These are phyloP conservation scores for Puya raimondii DNA, from an alignment of 176 grass and related monocot species.

Conservation along the genomic window DNA sequence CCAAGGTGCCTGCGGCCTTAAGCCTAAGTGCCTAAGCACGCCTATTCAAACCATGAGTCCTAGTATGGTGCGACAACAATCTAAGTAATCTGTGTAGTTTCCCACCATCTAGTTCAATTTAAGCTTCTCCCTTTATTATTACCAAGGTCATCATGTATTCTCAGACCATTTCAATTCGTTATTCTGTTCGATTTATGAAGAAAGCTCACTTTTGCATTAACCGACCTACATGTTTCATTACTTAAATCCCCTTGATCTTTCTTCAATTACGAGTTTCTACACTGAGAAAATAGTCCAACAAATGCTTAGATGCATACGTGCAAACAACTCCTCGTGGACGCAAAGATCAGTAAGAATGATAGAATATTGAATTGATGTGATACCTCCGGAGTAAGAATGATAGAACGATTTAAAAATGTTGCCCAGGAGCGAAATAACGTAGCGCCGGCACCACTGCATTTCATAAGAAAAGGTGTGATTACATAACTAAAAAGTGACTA, in stretches of 20 bases:
- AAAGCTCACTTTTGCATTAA: neutral
- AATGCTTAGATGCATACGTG: too few species aligned
- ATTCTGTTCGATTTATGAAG: neutral
- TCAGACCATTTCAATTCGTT: neutral
- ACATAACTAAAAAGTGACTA: neutral
- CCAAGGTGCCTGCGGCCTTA: too few species aligned
- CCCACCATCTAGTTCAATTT: neutral
- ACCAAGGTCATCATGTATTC: neutral
- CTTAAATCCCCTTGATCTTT: too few species aligned
- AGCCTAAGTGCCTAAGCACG: too few species aligned
- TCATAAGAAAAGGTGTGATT: conserved; percentile 10
- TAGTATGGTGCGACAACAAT: too few species aligned
- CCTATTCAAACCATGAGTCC: too few species aligned
- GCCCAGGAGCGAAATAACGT: conserved; percentile 80
- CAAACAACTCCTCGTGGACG: too few species aligned
- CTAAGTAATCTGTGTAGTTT: neutral
- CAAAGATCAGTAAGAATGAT: neutral
- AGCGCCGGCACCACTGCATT: conserved; percentile 83
- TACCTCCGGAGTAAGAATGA: conserved; percentile 98
- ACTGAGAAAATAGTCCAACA: too few species aligned
- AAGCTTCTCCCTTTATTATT: neutral
- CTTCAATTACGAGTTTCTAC: too few species aligned
- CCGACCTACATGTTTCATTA: too few species aligned
- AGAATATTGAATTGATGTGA: neutral
- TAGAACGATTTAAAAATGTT: conserved; percentile 78